Evolutionary conservation across 768 basidiomycete genomes (phyloP), one percentile per base, ranked within the genome.

Genomic region (Gloeopeniophorella convolvens): DNA sequence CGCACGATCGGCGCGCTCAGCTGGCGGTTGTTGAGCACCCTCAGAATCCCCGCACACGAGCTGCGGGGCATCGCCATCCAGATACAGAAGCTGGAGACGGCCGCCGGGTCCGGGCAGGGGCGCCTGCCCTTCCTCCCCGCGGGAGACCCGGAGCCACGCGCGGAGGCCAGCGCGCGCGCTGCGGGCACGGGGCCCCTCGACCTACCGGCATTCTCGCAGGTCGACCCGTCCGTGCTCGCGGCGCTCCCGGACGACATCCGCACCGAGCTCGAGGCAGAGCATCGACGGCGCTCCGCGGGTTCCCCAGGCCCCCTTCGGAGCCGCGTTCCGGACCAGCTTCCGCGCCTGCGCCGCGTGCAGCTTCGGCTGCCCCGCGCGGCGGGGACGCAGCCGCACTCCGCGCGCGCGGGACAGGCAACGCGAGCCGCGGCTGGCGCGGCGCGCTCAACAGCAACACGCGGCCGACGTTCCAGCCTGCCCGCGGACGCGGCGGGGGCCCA

Each of bases 61-160:
- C 69, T 98, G n/a, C 77, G 95, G 18, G 95, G 95, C 1, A 78
- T 98, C 48, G 92, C 89, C 0, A 84, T 98, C 7, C 91, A 94
- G 60, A 79, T 97, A 11, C 83, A 86, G 60, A 97, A 93, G 63
- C 74, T 98, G 4, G 91, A 96, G 66, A 70, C 63, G 13, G 66
- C 68, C 1, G 68, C 63, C 2, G 48, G 60, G 3, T 61, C 66
- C 4, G 83, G 80, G 1, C 91, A 92, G 62, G 75, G 69, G 2
- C 70, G 71, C 11, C 65, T 92, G 24, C 70, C 75, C 0, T 94
- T 94, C 65, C 71, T 70, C 45, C 62, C 58, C 30, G 35, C 46
- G n/a, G 42, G 40, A 43, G 49, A 52, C 27, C 30, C 43, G n/a
- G n/a, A n/a, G n/a, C n/a, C n/a, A n/a, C n/a, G n/a, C n/a, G n/a